Conservation (phyloP, 179 eudicot genomes). For the Beta macrorhiza region DNA sequence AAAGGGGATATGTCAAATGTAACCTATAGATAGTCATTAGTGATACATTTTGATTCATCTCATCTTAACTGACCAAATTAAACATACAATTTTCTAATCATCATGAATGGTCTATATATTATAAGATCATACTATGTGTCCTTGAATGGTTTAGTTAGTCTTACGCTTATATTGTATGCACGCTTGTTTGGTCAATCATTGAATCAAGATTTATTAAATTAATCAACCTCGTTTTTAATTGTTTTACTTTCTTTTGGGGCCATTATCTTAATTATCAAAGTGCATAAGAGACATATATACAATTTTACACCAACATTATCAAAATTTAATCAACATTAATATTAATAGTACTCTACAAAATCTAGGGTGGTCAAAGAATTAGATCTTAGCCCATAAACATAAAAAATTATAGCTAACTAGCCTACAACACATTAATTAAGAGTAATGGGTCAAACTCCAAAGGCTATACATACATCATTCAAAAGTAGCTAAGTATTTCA, state of each 20-base stretch:
- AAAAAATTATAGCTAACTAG: conserved; percentile 16
- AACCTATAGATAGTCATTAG: too few relatives aligned
- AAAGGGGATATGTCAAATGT: too few relatives aligned
- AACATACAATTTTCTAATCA: too few relatives aligned
- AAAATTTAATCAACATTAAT: background rate
- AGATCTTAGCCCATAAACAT: background rate
- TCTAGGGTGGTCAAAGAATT: conserved; percentile 3
- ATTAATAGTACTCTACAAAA: background rate
- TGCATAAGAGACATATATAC: background rate
- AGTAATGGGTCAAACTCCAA: conserved; percentile 8
- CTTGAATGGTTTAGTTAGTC: too few relatives aligned
- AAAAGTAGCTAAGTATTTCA: background rate
- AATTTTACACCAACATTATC: background rate
- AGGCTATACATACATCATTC: conserved; percentile 6
- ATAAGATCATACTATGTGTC: too few relatives aligned
- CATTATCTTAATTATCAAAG: background rate
- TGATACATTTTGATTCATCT: too few relatives aligned
- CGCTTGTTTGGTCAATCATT: too few relatives aligned
- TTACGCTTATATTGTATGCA: too few relatives aligned
- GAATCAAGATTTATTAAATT: background rate
- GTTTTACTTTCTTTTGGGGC: background rate
- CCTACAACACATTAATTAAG: background rate
- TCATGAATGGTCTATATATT: too few relatives aligned
- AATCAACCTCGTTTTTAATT: background rate
- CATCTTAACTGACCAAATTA: too few relatives aligned